Evolutionary conservation across 352 stramenopile species (phyloP), one percentile per base, ranked within the genome.

Genomic region (Phytophthora ohioensis): DNA sequence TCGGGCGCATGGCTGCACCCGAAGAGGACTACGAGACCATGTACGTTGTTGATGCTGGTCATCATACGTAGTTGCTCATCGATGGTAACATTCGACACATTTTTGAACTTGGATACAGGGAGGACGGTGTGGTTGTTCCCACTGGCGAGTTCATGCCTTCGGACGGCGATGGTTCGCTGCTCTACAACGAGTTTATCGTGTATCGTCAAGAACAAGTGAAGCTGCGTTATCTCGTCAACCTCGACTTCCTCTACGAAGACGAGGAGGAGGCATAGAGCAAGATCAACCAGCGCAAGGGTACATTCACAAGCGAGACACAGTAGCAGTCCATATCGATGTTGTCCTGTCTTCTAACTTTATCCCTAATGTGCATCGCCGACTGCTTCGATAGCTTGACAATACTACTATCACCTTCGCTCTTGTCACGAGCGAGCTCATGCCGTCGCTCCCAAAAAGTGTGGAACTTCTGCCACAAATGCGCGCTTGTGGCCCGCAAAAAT

Each of bases 141-240:
- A 69, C 80, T 3, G 85, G 85, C 9, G 74, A 87, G 54, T 82
- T 93, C 34, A 75, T 81, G 63, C 79, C 82, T 5, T 77, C 79
- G 3, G 75, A 82, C 17, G 80, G 73, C 5, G 74, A 75, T 30
- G 84, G 81, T 27, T 80, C 80, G 38, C 64, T 92, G 47, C 78
- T 91, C 9, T 92, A 91, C 76, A 92, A 91, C 60, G 85, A 93
- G 56, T 93, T 84, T 54, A 83, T 93, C 47, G 85, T 93, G 27
- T 93, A 91, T 60, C 80, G 82, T 4, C 69, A 77, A 27, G 83
- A 91, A 46, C 85, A 93, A 75, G 84, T 91, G 34, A 78, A 78
- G 46, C 66, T 92, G 59, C 82, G 82, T 7, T 90, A 92, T 59
- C 65, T 90, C n/a, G 75, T 92, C 32, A 68, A 71, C 1, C 57